Evolutionary conservation across 495 filamentous ascomycete species (phyloP).

Genomic region (Bombardia bombarda): DNA sequence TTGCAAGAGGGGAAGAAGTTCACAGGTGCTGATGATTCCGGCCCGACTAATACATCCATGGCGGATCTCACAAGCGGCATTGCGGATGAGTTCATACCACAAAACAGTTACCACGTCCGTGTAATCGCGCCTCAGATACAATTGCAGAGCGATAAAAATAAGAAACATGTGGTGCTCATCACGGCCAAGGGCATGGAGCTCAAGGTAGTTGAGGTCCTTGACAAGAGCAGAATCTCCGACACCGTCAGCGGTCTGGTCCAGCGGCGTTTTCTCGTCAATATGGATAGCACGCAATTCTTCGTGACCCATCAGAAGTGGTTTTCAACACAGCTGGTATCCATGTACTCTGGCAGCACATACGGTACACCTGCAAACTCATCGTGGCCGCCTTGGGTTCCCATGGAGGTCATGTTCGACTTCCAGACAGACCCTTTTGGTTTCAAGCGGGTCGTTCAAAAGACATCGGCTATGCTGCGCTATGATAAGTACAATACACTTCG

Average conservation of each 20-base stretch:
- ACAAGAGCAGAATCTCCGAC: constrained; percentile 85
- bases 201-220: constrained; percentile 95
- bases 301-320: constrained; percentile 89
- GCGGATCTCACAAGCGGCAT: constrained; percentile 67
- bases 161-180: constrained; percentile 84
- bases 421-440: constrained; percentile 87
- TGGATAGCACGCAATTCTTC: constrained; percentile 97
- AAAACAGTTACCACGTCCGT: constrained; percentile 89
- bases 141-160: constrained; percentile 95
- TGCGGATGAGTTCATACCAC: constrained; percentile 81
- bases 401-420: constrained; percentile 98
- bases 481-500: constrained; percentile 98
- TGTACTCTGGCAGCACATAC: constrained; percentile 91
- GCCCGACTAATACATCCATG: constrained; percentile 29
- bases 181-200: constrained; percentile 95
- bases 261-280: constrained; percentile 82
- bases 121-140: constrained; percentile 97
- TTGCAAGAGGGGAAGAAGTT: constrained; percentile 78
- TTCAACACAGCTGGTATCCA: constrained; percentile 67
- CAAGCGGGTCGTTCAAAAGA: constrained; percentile 87
- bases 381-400: constrained; percentile 96
- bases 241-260: constrained; percentile 93
- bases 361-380: constrained; percentile 75
- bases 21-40: constrained; percentile 61
- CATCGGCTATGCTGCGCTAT: constrained; percentile 85